Evolutionary conservation across 441 rosid genomes (phyloP), one percentile per base, ranked within the genome.

Genomic region (Geranium incanum): DNA sequence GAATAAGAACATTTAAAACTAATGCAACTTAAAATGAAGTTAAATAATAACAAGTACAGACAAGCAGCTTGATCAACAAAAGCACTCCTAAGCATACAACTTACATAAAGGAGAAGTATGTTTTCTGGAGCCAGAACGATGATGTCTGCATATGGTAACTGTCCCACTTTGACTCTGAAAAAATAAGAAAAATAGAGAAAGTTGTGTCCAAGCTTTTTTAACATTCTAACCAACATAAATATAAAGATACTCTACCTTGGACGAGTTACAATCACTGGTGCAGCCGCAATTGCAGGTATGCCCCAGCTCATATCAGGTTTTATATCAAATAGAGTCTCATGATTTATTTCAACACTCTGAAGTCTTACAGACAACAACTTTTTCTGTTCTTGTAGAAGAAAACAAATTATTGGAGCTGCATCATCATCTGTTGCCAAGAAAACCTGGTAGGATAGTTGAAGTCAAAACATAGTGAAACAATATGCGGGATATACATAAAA

Each of bases 281-380:
- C 94, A 74, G 99, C 97, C 76, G 95, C 87, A 81, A 91, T 80
- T 66, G 98, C 94, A 66, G 97, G 82, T 72, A 91, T 84, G 81
- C 88, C 88, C 99, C 98, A 89, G 89, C 96, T 86, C 90, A 87
- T 82, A 79, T 91, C 95, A 45, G 97, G 95, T 81, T 88, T 88
- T 72, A 89, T 79, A 74, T 95, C 95, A 74, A 86, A 88, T 70
- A 87, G 74, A 72, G 86, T 80, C 78, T 91, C 99, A 62, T 84
- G 86, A 78, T 86, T 87, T 71, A 89, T 89, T 83, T 92, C 98
- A 83, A 86, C 74, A 73, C 85, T 83, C 76, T 89, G 95, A 81
- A 95, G 98, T 80, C 92, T 89, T 78, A 93, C 82, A 36, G 96
- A 89, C 78, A 95, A 82, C 76, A 95, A 83, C 74, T 87, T 89